phyloP scores from a whole-genome alignment of 139 green algal species.

The Micractinium conductrix region DNA sequence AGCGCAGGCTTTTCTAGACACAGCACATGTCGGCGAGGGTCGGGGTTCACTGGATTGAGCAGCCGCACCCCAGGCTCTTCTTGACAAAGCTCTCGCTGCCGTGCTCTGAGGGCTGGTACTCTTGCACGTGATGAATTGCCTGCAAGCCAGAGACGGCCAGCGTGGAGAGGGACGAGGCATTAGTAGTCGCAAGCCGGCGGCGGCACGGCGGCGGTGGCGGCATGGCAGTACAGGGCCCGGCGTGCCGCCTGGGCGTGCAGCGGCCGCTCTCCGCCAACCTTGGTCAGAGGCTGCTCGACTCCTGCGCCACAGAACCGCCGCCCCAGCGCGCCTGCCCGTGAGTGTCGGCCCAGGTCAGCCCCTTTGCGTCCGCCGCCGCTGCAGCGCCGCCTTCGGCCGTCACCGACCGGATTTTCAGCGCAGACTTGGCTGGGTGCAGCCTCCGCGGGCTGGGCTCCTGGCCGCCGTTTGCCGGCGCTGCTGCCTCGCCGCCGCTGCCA shows the following conservation, averaged over 20 bases:
- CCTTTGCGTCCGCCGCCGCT: not conserved
- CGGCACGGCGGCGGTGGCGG: not conserved
- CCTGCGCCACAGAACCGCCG: no score
- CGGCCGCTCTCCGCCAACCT: not conserved
- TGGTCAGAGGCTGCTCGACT: not conserved
- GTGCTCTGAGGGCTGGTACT: conserved; percentile 35
- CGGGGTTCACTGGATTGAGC: conserved; percentile 10
- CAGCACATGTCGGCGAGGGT: not conserved
- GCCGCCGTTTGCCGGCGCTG: not conserved
- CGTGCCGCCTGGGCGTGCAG: not conserved
- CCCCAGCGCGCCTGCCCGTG: conserved; percentile 9
- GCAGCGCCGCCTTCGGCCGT: not conserved
- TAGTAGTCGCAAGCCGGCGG: not conserved
- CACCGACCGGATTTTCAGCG: not conserved
- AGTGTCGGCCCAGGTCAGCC: conserved; percentile 15
- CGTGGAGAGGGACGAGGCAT: not conserved
- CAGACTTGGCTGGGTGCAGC: not conserved
- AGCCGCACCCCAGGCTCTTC: not conserved
- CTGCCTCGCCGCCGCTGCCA: no score
- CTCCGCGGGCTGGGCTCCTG: not conserved
- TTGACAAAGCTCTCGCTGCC: not conserved
- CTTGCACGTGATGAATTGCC: conserved; percentile 8
- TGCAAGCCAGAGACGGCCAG: not conserved
- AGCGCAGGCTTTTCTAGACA: not conserved
- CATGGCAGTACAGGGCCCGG: not conserved